These are phyloP conservation scores for Eimeria sp. DNA, from an alignment of 169 alveolate species.

Conservation along the genomic window DNA sequence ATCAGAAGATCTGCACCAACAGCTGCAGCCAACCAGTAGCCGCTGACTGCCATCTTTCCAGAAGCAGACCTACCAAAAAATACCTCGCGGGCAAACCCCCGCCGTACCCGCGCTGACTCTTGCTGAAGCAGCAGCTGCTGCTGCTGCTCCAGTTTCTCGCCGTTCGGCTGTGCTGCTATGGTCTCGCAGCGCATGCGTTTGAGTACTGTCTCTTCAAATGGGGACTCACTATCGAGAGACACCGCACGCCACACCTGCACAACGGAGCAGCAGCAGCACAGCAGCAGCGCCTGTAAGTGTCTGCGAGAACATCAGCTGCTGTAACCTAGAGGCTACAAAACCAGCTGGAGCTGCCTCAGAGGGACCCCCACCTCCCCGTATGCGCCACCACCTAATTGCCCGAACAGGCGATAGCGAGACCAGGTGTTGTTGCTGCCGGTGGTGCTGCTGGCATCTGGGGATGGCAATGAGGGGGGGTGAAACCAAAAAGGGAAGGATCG, in stretches of 20 bases:
- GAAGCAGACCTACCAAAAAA: constrained; percentile 37
- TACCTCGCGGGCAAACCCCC: constrained; percentile 53
- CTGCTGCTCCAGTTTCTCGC: background rate
- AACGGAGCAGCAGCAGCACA: no score
- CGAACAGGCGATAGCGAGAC: constrained; percentile 35
- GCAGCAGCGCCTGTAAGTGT: background rate
- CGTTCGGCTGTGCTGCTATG: background rate
- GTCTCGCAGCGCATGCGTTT: constrained; percentile 56
- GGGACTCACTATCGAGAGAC: constrained; percentile 33
- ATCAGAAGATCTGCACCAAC: background rate
- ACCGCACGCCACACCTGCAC: constrained; percentile 54
- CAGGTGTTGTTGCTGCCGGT: background rate
- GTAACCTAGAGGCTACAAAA: background rate
- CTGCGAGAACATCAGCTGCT: background rate
- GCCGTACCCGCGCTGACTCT: constrained; percentile 20
- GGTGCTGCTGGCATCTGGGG: background rate
- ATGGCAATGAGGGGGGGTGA: background rate
- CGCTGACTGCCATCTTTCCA: background rate
- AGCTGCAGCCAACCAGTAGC: background rate
- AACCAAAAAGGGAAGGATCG: constrained; percentile 70
- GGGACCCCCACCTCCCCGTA: constrained; percentile 66
- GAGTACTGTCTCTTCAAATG: constrained; percentile 23
- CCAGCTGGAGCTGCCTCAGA: background rate
- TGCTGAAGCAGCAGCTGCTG: constrained; percentile 22
- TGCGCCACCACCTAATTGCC: constrained; percentile 51